Base-by-base conservation (phyloP, 495 filamentous ascomycete species). In the Penicillium desertorum region DNA sequence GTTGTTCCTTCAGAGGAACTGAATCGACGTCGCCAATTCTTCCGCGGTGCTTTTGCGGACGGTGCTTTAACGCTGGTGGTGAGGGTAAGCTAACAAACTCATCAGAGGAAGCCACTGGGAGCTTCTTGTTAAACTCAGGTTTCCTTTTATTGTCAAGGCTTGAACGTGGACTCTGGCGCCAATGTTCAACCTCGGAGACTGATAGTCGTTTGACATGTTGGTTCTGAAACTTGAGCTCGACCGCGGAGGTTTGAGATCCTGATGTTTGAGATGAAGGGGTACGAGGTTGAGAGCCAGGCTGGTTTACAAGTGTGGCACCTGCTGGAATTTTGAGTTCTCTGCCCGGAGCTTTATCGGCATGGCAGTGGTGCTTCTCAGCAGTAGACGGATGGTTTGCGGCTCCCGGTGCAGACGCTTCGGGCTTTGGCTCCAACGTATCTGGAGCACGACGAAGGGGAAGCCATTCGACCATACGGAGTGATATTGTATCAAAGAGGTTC, bases 391-490 rank as follows among this genome's bases (percentile, higher is more conserved):
- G 54, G 11, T 44, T 37, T 2, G 42, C 43, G 1, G 54, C n/a
- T 22, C 44, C 61, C 0, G 34, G 17, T 4, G 42, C 25, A 23
- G 61, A 9, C 4, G 49, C 50, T 8, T 53, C 51, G 4, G 42
- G 22, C 4, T 65, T 64, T 2, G 63, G 8, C 29, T 62, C 65
- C 49, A 65, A 60, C 4, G 62, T 46, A 17, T 60, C 71, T 3
- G 62, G 61, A 20, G 71, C 54, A 47, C 76, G 67, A 61, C 73
- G 64, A 10, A 87, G 81, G 14, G 86, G 84, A 37, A 89, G 74
- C 88, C 88, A 92, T 68, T 92, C 89, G 27, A 93, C 73, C 84
- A 93, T 89, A 54, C 86, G 86, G 59, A 91, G 79, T 5, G 90
- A 81, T 42, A 86, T 76, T 3, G 90, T 91, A 59, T 87, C 87